A percentile compares a stretch with the other conserved stretches of the same genome.
These are phyloP conservation scores for Candida argentea DNA, from an alignment of 805 yeast genomes.

Conservation along the genomic window DNA sequence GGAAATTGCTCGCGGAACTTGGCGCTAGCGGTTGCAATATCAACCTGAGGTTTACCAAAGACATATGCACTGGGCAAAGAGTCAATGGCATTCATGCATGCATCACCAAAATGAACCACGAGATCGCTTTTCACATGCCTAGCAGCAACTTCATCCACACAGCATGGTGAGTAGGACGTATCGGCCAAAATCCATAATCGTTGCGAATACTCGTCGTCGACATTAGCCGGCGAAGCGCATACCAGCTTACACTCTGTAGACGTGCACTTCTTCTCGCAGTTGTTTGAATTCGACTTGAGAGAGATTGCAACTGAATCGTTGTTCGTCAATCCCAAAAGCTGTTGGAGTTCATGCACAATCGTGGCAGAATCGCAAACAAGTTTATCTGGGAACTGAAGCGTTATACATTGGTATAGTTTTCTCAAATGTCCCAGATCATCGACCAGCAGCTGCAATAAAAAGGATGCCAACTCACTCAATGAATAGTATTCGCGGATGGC, in stretches of 20 bases:
- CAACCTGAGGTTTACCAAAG: constrained; percentile 58
- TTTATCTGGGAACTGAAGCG: constrained; percentile 85
- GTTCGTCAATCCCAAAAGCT: constrained; percentile 13
- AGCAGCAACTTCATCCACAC: constrained; percentile 95
- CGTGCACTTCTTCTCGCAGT: not conserved
- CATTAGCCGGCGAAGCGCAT: not conserved
- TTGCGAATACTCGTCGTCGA: not conserved
- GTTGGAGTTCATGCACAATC: constrained; percentile 47
- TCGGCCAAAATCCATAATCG: constrained; percentile 78
- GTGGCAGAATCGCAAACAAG: constrained; percentile 71
- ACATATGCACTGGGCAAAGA: constrained; percentile 70
- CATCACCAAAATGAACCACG: constrained; percentile 90
- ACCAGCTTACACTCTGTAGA: too few relatives aligned
- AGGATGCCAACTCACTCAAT: constrained; percentile 35
- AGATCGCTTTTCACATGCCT: constrained; percentile 81
- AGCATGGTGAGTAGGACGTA: constrained; percentile 90
- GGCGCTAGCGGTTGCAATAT: constrained; percentile 25
- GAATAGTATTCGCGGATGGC: constrained; percentile 43
- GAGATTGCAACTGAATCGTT: not conserved
- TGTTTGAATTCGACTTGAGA: constrained; percentile 1
- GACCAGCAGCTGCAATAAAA: constrained; percentile 19
- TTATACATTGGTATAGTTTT: constrained; percentile 39
- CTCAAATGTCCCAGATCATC: constrained; percentile 11
- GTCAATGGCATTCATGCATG: constrained; percentile 76
- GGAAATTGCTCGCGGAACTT: constrained; percentile 34